Conservation (phyloP, 164 flowering plant species). For the Magnolia kwangsiensis region DNA sequence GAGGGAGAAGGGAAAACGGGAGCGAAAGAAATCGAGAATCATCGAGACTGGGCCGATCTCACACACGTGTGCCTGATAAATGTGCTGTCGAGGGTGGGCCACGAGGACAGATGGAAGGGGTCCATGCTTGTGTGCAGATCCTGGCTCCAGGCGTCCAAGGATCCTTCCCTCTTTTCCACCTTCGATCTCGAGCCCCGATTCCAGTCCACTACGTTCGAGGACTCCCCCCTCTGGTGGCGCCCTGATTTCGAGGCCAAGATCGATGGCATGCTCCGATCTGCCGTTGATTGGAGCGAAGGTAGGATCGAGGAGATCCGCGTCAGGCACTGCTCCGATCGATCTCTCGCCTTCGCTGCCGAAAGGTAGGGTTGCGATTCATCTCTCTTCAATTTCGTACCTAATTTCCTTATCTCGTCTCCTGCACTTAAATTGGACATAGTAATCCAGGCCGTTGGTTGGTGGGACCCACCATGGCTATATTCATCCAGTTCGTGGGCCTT, state of each 20-base stretch:
- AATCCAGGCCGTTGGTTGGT: too few species aligned
- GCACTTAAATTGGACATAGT: too few species aligned
- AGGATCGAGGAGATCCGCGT: constrained; percentile 48
- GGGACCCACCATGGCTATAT: too few species aligned
- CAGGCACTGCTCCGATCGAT: constrained; percentile 74
- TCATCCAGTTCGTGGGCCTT: too few species aligned
- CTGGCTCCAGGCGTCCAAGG: constrained; percentile 62
- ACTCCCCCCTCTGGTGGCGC: constrained; percentile 64
- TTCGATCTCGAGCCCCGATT: constrained; percentile 63
- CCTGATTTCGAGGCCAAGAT: constrained; percentile 60
- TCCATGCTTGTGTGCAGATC: constrained; percentile 73
- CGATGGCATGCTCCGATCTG: constrained; percentile 61
- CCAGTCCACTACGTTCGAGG: constrained; percentile 25
- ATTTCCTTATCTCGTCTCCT: too few species aligned
- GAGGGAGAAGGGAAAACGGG: too few species aligned
- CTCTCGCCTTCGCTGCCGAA: constrained; percentile 52
- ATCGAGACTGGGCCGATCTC: constrained; percentile 61
- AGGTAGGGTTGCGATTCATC: constrained; percentile 30
- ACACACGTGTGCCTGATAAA: constrained; percentile 67
- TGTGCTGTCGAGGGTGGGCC: constrained; percentile 55
- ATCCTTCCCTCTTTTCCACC: constrained; percentile 51
- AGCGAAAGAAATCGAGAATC: too few species aligned
- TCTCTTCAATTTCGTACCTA: too few species aligned
- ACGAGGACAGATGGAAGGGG: constrained; percentile 58
- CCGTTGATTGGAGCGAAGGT: constrained; percentile 50